Percentiles rank a stretch among this genome's conserved stretches.
phyloP scores from a whole-genome alignment of 805 yeast genomes.

The Candida coquimbonensis region DNA sequence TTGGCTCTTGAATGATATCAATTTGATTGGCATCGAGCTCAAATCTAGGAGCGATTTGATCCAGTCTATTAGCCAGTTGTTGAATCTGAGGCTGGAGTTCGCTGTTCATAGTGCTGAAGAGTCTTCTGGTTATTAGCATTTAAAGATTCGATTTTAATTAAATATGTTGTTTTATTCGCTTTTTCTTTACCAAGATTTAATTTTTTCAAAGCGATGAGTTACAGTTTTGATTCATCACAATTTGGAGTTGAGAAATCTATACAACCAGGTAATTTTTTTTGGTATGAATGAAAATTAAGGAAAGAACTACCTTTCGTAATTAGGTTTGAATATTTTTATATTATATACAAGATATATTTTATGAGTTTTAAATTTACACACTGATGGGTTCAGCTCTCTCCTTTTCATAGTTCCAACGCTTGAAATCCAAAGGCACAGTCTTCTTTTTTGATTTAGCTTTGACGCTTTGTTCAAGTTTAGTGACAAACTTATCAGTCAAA shows the following conservation, averaged over 20 bases:
- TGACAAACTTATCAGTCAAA: conserved; percentile 8
- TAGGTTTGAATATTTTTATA: background rate
- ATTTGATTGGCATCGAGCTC: conserved; percentile 49
- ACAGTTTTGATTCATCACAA: too few species aligned
- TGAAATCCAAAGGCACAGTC: conserved; percentile 36
- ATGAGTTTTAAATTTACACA: background rate
- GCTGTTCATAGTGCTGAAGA: conserved; percentile 1
- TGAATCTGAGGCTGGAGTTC: conserved; percentile 36
- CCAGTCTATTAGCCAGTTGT: conserved; percentile 44
- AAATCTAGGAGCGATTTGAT: conserved; percentile 63
- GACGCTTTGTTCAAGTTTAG: conserved; percentile 48
- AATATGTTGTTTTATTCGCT: too few species aligned
- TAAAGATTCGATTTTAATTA: background rate
- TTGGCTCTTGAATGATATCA: conserved; percentile 58
- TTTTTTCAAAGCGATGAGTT: too few species aligned
- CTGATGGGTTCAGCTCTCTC: conserved; percentile 47
- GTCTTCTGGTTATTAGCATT: conserved; percentile 7
- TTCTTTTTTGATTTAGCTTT: conserved; percentile 34
- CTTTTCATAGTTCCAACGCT: conserved; percentile 54
- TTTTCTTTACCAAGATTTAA: too few species aligned
- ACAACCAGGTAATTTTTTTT: too few species aligned
- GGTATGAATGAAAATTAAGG: too few species aligned
- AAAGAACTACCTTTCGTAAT: too few species aligned
- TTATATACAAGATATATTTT: conserved; percentile 1
- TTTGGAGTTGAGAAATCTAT: too few species aligned